Percentiles rank a stretch among this genome's conserved stretches.
phyloP scores from a whole-genome alignment of 306 rosid genomes.

The Corylus avellana region DNA sequence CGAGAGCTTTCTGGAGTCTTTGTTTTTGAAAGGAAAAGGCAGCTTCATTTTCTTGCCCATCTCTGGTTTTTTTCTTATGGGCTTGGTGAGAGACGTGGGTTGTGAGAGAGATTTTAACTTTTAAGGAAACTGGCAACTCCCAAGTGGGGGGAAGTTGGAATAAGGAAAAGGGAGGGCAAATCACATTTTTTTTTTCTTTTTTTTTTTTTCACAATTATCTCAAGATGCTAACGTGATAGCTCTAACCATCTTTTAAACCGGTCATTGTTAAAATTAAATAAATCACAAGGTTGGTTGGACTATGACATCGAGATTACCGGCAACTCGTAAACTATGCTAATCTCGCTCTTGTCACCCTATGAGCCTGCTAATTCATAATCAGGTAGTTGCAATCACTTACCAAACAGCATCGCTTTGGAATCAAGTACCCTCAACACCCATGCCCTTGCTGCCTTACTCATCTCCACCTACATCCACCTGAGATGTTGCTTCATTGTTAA shows the following conservation, averaged over 20 bases:
- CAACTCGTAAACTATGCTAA: no score
- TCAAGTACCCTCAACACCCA: slow-evolving; percentile 43
- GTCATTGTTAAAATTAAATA: no score
- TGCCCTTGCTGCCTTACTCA: slow-evolving; percentile 23
- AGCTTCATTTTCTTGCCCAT: slow-evolving; percentile 74
- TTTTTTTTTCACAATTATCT: no score
- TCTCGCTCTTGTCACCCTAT: neutral
- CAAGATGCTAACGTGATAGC: no score
- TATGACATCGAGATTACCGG: no score
- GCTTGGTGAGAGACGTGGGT: neutral
- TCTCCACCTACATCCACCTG: slow-evolving; percentile 28
- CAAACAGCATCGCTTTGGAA: slow-evolving; percentile 54
- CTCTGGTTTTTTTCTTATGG: neutral
- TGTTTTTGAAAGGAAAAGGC: slow-evolving; percentile 51
- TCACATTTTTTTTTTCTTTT: no score
- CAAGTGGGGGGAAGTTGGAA: slow-evolving; percentile 13
- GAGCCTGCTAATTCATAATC: slow-evolving; percentile 8
- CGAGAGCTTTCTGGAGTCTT: slow-evolving; percentile 63
- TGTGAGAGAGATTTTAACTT: slow-evolving; percentile 32
- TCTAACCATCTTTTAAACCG: no score
- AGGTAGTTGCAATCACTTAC: slow-evolving; percentile 45
- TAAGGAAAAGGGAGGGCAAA: neutral
- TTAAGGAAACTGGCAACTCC: slow-evolving; percentile 4
- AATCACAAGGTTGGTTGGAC: no score
- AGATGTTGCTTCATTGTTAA: slow-evolving; percentile 29